Percentiles rank a stretch among this genome's conserved stretches.
Conservation (phyloP, 129 eudicot genomes). For the Mikania micrantha region DNA sequence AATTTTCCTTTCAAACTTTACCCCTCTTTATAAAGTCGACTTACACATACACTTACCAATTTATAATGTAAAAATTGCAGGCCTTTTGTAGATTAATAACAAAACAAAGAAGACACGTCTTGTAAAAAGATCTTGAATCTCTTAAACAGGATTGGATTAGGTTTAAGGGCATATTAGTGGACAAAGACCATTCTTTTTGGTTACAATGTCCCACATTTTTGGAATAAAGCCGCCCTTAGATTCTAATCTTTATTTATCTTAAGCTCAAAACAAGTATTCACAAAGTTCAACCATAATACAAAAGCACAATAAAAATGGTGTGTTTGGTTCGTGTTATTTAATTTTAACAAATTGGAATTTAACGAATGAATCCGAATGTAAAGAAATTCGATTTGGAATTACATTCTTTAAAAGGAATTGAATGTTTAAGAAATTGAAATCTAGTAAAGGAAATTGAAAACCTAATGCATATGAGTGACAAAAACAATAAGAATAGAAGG, state of each 20-base stretch:
- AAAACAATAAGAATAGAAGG: too few relatives aligned
- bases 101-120: constrained; percentile 20
- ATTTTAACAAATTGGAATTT: too few relatives aligned
- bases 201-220: constrained; percentile 24
- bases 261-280: not conserved
- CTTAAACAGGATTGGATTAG: constrained; percentile 4
- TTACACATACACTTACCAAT: not conserved
- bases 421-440: too few relatives aligned
- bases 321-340: too few relatives aligned
- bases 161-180: constrained; percentile 23
- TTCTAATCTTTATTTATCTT: constrained; percentile 9
- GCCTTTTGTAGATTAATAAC: not conserved
- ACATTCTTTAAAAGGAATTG: too few relatives aligned
- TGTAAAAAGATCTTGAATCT: constrained; percentile 15
- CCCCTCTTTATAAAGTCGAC: not conserved
- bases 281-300: too few relatives aligned
- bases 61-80: not conserved
- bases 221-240: constrained; percentile 37
- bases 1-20: too few relatives aligned
- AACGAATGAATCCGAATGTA: too few relatives aligned
- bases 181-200: constrained; percentile 33
- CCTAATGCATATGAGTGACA: too few relatives aligned
- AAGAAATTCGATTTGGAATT: too few relatives aligned
- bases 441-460: too few relatives aligned
- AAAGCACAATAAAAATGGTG: too few relatives aligned